A percentile compares a stretch with the other conserved stretches of the same genome.
Conservation (phyloP, 2,329 filamentous ascomycete species). For the Neopestalotiopsis rosae region DNA sequence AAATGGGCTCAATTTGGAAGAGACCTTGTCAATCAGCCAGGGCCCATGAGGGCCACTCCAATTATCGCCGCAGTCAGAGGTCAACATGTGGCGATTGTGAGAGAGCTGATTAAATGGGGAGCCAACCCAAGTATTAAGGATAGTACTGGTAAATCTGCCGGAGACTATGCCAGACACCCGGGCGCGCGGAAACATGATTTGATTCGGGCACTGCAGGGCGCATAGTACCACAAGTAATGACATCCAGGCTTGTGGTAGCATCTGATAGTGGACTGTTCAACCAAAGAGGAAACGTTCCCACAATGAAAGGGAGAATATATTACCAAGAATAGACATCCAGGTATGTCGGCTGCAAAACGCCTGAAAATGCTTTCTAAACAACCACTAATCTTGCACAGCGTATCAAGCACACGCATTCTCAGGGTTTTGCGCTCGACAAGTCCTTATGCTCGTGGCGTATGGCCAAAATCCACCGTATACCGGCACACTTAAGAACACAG, state of each 20-base stretch:
- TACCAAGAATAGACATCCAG: background rate
- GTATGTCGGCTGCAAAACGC: background rate
- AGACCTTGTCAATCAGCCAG: background rate
- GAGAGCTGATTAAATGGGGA: background rate
- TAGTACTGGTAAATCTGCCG: background rate
- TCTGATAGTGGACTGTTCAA: background rate
- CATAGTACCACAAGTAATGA: background rate
- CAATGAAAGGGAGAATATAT: background rate
- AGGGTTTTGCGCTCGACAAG: too few relatives aligned
- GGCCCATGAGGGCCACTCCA: background rate
- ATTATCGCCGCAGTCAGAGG: background rate
- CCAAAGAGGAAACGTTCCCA: background rate
- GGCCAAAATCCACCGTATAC: too few relatives aligned
- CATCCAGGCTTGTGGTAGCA: too few relatives aligned
- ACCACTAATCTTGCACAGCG: too few relatives aligned
- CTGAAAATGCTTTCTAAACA: too few relatives aligned
- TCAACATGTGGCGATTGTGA: background rate
- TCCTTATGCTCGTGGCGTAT: too few relatives aligned
- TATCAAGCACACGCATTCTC: too few relatives aligned
- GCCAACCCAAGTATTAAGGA: background rate
- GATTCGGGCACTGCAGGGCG: background rate
- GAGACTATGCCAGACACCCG: background rate
- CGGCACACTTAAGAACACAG: too few relatives aligned
- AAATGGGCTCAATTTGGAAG: background rate
- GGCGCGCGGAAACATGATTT: background rate